These are phyloP conservation scores for Trichoderma hamatum DNA, from an alignment of 2,329 filamentous ascomycete genomes.

Conservation along the genomic window DNA sequence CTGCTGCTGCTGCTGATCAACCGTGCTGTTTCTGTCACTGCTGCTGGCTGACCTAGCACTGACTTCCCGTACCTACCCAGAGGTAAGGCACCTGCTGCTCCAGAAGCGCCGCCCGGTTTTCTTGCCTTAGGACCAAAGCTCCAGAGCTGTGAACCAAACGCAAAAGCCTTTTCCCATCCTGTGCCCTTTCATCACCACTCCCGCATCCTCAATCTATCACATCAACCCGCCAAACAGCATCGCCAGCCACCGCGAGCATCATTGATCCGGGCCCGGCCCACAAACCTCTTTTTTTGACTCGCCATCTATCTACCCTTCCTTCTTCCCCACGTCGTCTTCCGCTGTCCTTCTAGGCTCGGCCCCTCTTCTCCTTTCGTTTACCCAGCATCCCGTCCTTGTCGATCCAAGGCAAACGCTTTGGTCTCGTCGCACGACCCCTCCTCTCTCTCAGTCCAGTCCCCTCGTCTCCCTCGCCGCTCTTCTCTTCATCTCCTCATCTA, in stretches of 20 bases:
- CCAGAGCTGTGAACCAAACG: neutral
- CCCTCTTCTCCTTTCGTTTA: conserved; percentile 24
- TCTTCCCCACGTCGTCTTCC: conserved; percentile 20
- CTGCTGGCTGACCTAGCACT: neutral
- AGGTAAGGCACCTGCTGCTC: too few relatives aligned
- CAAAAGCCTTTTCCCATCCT: neutral
- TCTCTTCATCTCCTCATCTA: conserved; percentile 23
- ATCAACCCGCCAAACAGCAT: neutral
- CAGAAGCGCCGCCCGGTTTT: neutral
- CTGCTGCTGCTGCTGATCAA: neutral
- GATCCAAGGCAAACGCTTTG: conserved; percentile 17
- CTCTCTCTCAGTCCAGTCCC: conserved; percentile 15
- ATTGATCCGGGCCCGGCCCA: conserved; percentile 18
- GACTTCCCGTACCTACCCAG: too few relatives aligned
- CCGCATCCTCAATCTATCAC: neutral
- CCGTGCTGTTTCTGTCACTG: neutral
- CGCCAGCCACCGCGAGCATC: conserved; percentile 15
- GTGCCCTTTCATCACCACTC: conserved; percentile 1
- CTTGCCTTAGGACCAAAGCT: conserved; percentile 1
- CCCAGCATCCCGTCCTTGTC: conserved; percentile 11
- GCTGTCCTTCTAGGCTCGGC: conserved; percentile 19
- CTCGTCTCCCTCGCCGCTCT: conserved; percentile 1
- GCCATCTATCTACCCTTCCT: neutral
- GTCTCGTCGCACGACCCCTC: conserved; percentile 27
- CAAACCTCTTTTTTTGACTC: conserved; percentile 20